Conservation (phyloP, 2,329 filamentous ascomycete genomes). For the Fusarium albosuccineum region DNA sequence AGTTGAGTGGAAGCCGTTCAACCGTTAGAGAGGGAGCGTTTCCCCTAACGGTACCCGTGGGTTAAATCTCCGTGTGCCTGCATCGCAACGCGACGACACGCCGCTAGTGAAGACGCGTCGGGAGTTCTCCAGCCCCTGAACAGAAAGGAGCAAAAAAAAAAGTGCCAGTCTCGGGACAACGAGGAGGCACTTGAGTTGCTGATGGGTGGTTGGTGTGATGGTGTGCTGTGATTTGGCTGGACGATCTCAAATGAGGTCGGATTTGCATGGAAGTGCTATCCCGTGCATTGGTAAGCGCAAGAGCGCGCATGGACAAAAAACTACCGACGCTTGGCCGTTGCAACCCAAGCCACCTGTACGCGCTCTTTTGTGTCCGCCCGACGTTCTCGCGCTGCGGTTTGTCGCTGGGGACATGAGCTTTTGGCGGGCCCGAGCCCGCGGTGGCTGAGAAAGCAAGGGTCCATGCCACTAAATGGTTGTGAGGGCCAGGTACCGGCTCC, state of each 20-base stretch:
- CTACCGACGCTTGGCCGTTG: not conserved
- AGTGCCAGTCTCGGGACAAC: constrained; percentile 17
- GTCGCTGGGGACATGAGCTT: constrained; percentile 10
- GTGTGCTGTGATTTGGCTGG: constrained; percentile 25
- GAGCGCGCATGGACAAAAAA: constrained; percentile 20
- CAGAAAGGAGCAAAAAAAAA: constrained; percentile 25
- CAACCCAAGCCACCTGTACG: not conserved
- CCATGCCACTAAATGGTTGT: constrained; percentile 38
- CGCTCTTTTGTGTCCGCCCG: not conserved
- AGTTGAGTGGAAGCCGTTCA: constrained; percentile 6
- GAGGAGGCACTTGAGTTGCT: constrained; percentile 28
- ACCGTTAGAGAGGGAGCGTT: constrained; percentile 6
- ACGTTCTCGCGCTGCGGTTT: constrained; percentile 2
- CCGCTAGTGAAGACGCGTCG: constrained; percentile 25
- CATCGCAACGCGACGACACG: constrained; percentile 18
- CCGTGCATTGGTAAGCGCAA: constrained; percentile 3
- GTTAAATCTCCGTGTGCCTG: constrained; percentile 12
- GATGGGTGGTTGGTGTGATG: constrained; percentile 26
- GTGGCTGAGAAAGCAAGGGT: constrained; percentile 31
- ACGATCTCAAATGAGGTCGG: constrained; percentile 23
- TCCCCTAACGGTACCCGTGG: constrained; percentile 3
- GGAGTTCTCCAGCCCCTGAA: constrained; percentile 32
- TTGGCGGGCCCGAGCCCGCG: constrained; percentile 37
- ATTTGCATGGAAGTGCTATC: constrained; percentile 4
- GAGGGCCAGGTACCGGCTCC: constrained; percentile 39